Evolutionary conservation across 306 rosid species (phyloP), one percentile per base, ranked within the genome.

Genomic region (Malus fusca): DNA sequence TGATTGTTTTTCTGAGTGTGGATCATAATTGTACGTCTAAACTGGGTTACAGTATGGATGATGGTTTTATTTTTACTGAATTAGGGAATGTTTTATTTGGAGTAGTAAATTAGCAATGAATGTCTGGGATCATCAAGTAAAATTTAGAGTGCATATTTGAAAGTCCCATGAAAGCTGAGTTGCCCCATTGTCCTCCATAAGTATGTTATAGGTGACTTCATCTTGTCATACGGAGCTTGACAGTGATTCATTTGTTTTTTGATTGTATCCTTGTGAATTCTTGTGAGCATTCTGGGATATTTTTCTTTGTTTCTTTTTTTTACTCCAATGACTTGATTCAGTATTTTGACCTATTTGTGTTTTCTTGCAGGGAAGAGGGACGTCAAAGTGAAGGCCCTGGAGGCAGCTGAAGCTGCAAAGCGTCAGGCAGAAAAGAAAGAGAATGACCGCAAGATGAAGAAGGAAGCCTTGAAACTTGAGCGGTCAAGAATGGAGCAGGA

Each of bases 341-440:
- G 62, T 63, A 11, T 69, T 72, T 73, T 51, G 74, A 77, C 46
- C 75, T 78, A 68, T 62, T 48, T 56, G 64, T 82, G 74, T 31
- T 70, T 70, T 78, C 70, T 77, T 82, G 43, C 71, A 96, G 99
- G 93, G 69, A 96, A 92, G 88, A 90, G 98, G 80, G 94, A 88
- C 74, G 73, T 96, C 77, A 96, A 89, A 79, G 96, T 96, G 81
- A 90, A 85, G 81, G 94, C 98, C 62, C 83, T 96, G 73, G 93
- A 84, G 81, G 89, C 94, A 71, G 99, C 98, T 78, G 99, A 84
- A 85, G 92, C 91, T 77, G 91, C 92, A 67, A 96, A 88, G 79
- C 89, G 94, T 55, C 80, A 78, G 66, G 92, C 91, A 13, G 94
- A 96, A 80, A 96, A 85, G 84, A 96, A 83, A 85, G 99, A 92